phyloP scores from a whole-genome alignment of 2,329 filamentous ascomycete genomes.

The Gaeumannomyces sp. region DNA sequence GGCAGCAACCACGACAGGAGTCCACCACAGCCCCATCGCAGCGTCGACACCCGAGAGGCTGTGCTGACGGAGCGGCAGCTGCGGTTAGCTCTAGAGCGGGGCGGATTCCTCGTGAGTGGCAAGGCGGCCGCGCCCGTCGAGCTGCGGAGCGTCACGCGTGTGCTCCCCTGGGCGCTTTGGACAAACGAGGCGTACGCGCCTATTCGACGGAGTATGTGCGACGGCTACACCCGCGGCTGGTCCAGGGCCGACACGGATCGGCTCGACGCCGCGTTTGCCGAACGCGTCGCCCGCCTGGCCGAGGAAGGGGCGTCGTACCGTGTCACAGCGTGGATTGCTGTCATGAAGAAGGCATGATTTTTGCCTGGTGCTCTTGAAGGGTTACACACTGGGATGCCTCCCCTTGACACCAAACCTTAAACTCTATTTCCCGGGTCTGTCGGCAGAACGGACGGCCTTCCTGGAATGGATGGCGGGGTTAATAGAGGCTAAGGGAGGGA shows the following conservation, averaged over 20 bases:
- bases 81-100: not conserved
- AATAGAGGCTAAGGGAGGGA: not conserved
- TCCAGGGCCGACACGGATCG: not conserved
- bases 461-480: not conserved
- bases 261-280: constrained; percentile 4
- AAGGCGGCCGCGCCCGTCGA: not conserved
- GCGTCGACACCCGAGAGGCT: constrained; percentile 3
- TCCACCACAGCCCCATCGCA: not conserved
- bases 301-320: constrained; percentile 4
- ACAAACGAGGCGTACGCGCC: not conserved
- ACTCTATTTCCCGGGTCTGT: too few relatives aligned
- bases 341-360: not conserved
- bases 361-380: too few relatives aligned
- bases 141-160: constrained; percentile 7
- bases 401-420: too few relatives aligned
- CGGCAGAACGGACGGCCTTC: not conserved
- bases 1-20: not conserved
- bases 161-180: constrained; percentile 3
- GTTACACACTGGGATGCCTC: too few relatives aligned
- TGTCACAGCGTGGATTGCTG: constrained; percentile 4
- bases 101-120: not conserved
- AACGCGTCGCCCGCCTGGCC: constrained; percentile 4
- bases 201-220: constrained; percentile 8
- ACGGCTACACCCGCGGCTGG: constrained; percentile 8
- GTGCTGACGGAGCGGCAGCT: constrained; percentile 1